phyloP scores from a whole-genome alignment of 2,329 filamentous ascomycete species.

The Stemphylium beticola region DNA sequence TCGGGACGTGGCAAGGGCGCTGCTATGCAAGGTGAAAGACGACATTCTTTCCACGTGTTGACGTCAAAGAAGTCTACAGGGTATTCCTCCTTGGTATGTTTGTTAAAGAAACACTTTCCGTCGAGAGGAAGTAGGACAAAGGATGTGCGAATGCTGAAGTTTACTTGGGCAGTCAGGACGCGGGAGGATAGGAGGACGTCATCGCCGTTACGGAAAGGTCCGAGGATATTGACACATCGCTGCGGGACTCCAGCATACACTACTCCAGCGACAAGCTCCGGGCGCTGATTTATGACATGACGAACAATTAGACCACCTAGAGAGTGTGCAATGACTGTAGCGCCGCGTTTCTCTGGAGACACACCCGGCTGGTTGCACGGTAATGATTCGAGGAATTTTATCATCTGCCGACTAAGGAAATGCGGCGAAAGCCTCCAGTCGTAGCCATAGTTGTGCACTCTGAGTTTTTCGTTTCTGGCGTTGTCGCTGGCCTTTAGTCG shows the following conservation, averaged over 20 bases:
- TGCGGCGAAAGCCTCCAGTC: conserved; percentile 91
- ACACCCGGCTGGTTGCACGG: conserved; percentile 72
- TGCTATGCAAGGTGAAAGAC: conserved; percentile 78
- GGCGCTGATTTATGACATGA: conserved; percentile 83
- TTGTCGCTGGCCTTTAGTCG: conserved; percentile 77
- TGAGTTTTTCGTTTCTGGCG: conserved; percentile 70
- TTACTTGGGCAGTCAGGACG: conserved; percentile 88
- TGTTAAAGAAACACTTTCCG: conserved; percentile 86
- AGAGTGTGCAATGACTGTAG: conserved; percentile 83
- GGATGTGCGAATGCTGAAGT: conserved; percentile 87
- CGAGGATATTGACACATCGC: conserved; percentile 88
- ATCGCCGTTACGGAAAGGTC: conserved; percentile 89
- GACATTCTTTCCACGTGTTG: conserved; percentile 78
- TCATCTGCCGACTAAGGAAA: conserved; percentile 73
- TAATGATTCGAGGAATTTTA: conserved; percentile 73
- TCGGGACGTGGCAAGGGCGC: conserved; percentile 66
- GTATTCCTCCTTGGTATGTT: conserved; percentile 78
- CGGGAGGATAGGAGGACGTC: conserved; percentile 88
- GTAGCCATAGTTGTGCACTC: conserved; percentile 90
- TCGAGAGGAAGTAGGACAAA: conserved; percentile 86
- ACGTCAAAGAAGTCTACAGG: conserved; percentile 83
- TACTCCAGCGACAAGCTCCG: conserved; percentile 84
- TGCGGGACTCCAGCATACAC: conserved; percentile 85
- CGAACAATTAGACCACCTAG: conserved; percentile 87
- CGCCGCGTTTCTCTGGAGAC: conserved; percentile 66